These are phyloP conservation scores for Monosporascus sp. DNA, from an alignment of 2,329 filamentous ascomycete species.

Conservation along the genomic window DNA sequence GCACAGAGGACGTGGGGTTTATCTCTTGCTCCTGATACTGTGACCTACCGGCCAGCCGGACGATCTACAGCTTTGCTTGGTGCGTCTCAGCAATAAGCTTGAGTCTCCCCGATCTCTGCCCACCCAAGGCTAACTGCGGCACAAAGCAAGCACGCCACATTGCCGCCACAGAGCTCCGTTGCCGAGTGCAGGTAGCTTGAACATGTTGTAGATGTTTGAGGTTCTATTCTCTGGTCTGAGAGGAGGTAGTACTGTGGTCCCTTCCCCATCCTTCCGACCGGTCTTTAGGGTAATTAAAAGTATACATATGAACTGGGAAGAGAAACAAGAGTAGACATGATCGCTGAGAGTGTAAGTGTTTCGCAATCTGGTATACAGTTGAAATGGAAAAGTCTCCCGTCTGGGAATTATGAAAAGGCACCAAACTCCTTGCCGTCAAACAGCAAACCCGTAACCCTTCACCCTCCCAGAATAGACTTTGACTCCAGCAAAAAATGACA, in stretches of 20 bases:
- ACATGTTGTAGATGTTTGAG: too few relatives aligned
- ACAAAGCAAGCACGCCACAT: background rate
- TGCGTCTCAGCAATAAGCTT: background rate
- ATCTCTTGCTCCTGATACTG: background rate
- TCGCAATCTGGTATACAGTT: constrained; percentile 16
- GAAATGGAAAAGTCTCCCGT: background rate
- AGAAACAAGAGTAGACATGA: constrained; percentile 6
- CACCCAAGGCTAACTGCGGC: background rate
- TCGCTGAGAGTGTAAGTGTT: constrained; percentile 9
- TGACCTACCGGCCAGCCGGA: background rate
- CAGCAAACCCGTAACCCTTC: background rate
- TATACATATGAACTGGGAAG: constrained; percentile 4
- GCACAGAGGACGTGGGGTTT: too few relatives aligned
- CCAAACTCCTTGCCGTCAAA: constrained; percentile 6
- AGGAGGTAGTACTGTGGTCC: background rate
- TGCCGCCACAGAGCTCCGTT: background rate
- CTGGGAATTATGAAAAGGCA: constrained; percentile 4
- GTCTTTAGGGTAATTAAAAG: too few relatives aligned
- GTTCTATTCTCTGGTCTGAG: background rate
- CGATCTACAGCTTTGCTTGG: background rate
- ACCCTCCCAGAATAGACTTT: background rate
- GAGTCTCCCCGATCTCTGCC: background rate
- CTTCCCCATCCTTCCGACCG: background rate
- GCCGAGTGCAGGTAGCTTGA: too few relatives aligned
- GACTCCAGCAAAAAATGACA: background rate